Evolutionary conservation across 768 basidiomycete species (phyloP).

Genomic region (Kwoniella dendrophila): DNA sequence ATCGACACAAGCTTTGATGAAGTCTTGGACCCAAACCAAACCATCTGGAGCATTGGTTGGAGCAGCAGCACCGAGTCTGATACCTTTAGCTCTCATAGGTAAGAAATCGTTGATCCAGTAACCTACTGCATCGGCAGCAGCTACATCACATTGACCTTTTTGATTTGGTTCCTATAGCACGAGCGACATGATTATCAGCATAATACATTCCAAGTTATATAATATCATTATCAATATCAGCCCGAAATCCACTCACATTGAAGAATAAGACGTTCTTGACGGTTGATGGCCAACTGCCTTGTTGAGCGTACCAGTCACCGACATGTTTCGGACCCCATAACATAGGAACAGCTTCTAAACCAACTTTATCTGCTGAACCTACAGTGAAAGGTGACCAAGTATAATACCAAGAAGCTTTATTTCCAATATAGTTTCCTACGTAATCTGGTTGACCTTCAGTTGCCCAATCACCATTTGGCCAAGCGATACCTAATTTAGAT

Average conservation of each 20-base stretch:
- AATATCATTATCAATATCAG: neutral
- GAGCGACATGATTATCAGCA: conserved; percentile 12
- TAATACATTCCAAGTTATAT: neutral
- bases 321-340: conserved; percentile 60
- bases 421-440: conserved; percentile 63
- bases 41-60: conserved; percentile 67
- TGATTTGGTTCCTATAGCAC: conserved; percentile 67
- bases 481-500: conserved; percentile 67
- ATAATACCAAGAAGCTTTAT: conserved; percentile 61
- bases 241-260: conserved; percentile 71
- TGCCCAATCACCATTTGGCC: conserved; percentile 64
- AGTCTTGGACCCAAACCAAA: conserved; percentile 66
- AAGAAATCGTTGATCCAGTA: conserved; percentile 68
- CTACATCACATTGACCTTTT: conserved; percentile 65
- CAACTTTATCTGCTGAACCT: conserved; percentile 57
- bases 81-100: conserved; percentile 64
- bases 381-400: conserved; percentile 68
- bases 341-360: conserved; percentile 56
- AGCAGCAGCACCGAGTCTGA: conserved; percentile 67
- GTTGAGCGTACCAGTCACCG: conserved; percentile 37
- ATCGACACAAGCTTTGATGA: conserved; percentile 61
- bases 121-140: conserved; percentile 60
- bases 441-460: conserved; percentile 41
- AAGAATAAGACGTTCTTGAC: conserved; percentile 61
- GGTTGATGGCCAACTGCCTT: conserved; percentile 61